These are phyloP conservation scores for Cystobasidium tubakii DNA, from an alignment of 768 basidiomycete genomes.

Conservation along the genomic window DNA sequence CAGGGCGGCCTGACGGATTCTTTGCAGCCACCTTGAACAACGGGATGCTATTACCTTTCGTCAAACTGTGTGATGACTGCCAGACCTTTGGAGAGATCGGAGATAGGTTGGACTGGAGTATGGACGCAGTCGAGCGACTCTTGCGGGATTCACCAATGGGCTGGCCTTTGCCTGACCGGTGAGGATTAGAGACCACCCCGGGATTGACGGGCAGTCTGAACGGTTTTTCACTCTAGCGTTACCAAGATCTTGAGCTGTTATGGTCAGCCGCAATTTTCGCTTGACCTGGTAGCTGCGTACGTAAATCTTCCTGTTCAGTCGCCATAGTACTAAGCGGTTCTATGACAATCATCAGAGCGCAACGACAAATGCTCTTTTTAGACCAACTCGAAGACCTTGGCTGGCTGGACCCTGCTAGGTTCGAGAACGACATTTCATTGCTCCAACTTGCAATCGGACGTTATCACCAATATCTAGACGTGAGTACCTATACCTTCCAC, in stretches of 20 bases:
- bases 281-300: slow-evolving; percentile 17
- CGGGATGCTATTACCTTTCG: slow-evolving; percentile 1
- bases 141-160: slow-evolving; percentile 9
- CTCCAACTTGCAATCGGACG: slow-evolving; percentile 20
- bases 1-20: slow-evolving; percentile 30
- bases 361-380: background rate
- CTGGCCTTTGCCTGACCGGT: slow-evolving; percentile 11
- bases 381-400: slow-evolving; percentile 20
- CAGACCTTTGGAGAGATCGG: slow-evolving; percentile 20
- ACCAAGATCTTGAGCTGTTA: slow-evolving; percentile 24
- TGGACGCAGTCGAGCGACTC: slow-evolving; percentile 3
- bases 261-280: slow-evolving; percentile 19
- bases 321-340: too few species aligned
- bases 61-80: background rate
- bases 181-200: slow-evolving; percentile 2
- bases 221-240: background rate
- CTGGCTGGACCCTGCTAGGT: slow-evolving; percentile 12
- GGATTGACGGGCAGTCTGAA: too few species aligned
- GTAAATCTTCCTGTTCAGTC: background rate
- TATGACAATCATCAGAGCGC: background rate
- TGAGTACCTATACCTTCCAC: background rate
- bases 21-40: slow-evolving; percentile 25
- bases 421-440: background rate
- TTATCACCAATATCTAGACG: slow-evolving; percentile 28
- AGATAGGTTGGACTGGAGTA: slow-evolving; percentile 14